These are phyloP conservation scores for Vaccinium myrtillus DNA, from an alignment of 148 eudicot genomes.

Conservation along the genomic window DNA sequence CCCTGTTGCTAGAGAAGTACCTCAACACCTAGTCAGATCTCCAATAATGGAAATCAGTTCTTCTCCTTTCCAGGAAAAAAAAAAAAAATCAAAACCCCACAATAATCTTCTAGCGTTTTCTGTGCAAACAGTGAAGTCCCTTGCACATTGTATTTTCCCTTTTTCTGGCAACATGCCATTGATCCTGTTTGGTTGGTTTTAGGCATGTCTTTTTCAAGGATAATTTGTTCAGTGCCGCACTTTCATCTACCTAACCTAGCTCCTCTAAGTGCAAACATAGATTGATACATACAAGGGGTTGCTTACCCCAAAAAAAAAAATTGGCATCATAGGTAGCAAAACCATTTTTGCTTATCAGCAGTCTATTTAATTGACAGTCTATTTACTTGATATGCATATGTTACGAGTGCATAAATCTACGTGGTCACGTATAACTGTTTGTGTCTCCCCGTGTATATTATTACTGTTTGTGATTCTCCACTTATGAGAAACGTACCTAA, in stretches of 20 bases:
- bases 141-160: neutral
- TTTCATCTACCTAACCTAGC: neutral
- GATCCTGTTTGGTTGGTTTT: neutral
- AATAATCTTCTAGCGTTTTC: neutral
- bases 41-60: neutral
- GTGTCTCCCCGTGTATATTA: neutral
- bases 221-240: neutral
- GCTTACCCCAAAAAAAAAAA: neutral
- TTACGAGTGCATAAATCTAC: neutral
- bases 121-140: constrained; percentile 16
- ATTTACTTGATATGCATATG: neutral
- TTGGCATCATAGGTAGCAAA: neutral
- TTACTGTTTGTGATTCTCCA: neutral
- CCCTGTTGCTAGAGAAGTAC: constrained; percentile 7
- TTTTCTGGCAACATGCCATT: neutral
- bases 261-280: neutral
- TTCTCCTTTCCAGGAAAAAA: neutral
- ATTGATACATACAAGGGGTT: neutral
- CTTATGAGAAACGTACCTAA: neutral
- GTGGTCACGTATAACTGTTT: neutral
- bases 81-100: neutral
- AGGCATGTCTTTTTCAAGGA: neutral
- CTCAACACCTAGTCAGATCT: constrained; percentile 1
- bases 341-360: neutral
- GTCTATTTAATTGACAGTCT: neutral